Percentiles rank a stretch among this genome's conserved stretches.
Conservation (phyloP, 495 filamentous ascomycete species). For the Sordaria brevicollis region DNA sequence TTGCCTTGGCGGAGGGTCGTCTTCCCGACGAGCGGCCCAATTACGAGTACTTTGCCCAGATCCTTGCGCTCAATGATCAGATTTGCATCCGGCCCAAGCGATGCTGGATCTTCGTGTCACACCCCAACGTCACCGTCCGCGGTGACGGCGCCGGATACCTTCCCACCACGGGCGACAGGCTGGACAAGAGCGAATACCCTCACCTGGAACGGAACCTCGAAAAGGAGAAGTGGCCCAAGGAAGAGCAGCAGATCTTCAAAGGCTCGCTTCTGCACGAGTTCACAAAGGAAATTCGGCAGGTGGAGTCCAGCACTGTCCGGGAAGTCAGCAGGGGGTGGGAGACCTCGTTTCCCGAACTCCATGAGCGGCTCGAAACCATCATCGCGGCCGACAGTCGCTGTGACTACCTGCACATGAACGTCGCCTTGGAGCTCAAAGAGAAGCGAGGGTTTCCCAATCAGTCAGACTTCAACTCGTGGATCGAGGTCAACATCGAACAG, state of each 20-base stretch:
- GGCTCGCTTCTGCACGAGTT: constrained; percentile 38
- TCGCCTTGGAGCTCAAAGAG: constrained; percentile 34
- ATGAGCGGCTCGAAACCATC: constrained; percentile 27
- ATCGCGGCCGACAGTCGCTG: constrained; percentile 29
- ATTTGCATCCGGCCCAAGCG: constrained; percentile 31
- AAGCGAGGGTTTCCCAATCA: constrained; percentile 34
- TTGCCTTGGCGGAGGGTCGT: constrained; percentile 37
- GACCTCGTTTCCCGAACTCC: constrained; percentile 31
- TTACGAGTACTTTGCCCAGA: constrained; percentile 39
- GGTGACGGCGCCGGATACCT: constrained; percentile 23
- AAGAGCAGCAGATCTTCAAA: constrained; percentile 23
- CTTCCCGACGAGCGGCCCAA: constrained; percentile 38
- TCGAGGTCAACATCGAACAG: constrained; percentile 38
- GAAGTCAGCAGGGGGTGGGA: constrained; percentile 32
- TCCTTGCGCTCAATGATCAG: constrained; percentile 29
- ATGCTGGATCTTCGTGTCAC: constrained; percentile 37
- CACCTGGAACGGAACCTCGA: constrained; percentile 35
- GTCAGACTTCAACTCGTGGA: constrained; percentile 37
- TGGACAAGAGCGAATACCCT: constrained; percentile 32
- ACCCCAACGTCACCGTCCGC: constrained; percentile 25
- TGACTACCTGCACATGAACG: constrained; percentile 44
- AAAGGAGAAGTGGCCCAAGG: constrained; percentile 24
- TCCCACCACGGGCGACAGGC: constrained; percentile 21
- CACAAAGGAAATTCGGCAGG: constrained; percentile 29
- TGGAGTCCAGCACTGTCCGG: constrained; percentile 30